Conservation (phyloP, 306 rosid genomes). For the Quercus parvula region DNA sequence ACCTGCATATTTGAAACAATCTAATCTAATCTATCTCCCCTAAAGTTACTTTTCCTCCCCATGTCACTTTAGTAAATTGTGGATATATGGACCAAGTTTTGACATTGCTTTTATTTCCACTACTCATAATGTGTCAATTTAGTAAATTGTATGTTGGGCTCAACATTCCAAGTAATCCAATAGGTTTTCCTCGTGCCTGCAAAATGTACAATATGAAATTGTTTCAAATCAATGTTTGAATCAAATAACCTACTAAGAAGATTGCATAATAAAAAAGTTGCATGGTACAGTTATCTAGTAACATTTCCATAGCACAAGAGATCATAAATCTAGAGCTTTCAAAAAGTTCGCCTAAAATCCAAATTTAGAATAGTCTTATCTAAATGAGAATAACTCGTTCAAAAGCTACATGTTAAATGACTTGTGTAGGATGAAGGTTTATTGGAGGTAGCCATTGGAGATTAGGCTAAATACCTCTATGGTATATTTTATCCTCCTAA, state of each 20-base stretch:
- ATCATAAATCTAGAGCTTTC: not conserved
- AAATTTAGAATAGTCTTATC: not conserved
- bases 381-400: not conserved
- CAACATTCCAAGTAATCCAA: slow-evolving; percentile 85
- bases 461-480: not conserved
- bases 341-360: not conserved
- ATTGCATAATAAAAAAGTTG: not conserved
- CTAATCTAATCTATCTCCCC: no score
- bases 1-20: no score
- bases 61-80: no score
- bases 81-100: no score
- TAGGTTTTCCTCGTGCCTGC: slow-evolving; percentile 77
- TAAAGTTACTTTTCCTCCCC: no score
- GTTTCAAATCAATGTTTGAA: not conserved
- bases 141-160: slow-evolving; percentile 58
- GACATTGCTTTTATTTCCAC: no score
- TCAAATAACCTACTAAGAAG: not conserved
- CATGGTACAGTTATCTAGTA: not conserved
- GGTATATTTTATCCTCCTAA: not conserved
- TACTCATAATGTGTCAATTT: no score
- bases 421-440: not conserved
- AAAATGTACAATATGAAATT: slow-evolving; percentile 12
- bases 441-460: not conserved
- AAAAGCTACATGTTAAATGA: not conserved
- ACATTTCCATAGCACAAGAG: not conserved